A percentile compares a stretch with the other conserved stretches of the same genome.
phyloP scores from a whole-genome alignment of 139 green algal genomes.

The Volvox reticuliferus region DNA sequence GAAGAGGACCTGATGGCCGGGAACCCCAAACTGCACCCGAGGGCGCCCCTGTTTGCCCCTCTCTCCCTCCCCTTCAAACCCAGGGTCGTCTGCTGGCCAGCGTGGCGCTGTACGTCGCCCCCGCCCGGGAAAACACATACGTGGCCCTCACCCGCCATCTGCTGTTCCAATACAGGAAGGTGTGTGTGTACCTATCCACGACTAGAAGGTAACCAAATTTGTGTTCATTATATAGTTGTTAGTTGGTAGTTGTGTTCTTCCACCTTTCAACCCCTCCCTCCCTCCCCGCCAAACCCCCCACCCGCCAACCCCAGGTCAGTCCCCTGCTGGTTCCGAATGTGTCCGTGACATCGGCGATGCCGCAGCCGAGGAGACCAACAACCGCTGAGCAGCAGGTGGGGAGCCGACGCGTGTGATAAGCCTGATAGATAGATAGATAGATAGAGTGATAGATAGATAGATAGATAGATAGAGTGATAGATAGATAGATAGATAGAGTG shows the following conservation, averaged over 20 bases:
- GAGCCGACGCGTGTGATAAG: no score
- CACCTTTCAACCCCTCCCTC: no score
- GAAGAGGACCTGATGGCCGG: no score
- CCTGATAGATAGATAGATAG: no score
- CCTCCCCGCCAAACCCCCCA: neutral
- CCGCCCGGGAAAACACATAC: constrained; percentile 49
- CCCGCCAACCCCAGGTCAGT: neutral
- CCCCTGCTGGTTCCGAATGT: constrained; percentile 31
- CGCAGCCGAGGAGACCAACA: constrained; percentile 6
- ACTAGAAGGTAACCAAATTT: no score
- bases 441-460: no score
- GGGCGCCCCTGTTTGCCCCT: no score
- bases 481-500: no score
- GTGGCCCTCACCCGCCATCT: constrained; percentile 47
- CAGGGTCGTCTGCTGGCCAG: constrained; percentile 44
- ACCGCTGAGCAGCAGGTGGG: constrained; percentile 41
- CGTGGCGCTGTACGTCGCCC: constrained; percentile 53
- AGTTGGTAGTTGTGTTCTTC: no score
- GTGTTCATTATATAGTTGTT: neutral
- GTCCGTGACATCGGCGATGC: neutral
- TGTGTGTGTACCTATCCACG: neutral
- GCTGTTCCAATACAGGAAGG: constrained; percentile 57
- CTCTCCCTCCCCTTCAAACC: neutral
- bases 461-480: no score
- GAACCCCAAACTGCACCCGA: no score